Conservation (phyloP, 176 grass and related monocot genomes). For the Pharus latifolius region DNA sequence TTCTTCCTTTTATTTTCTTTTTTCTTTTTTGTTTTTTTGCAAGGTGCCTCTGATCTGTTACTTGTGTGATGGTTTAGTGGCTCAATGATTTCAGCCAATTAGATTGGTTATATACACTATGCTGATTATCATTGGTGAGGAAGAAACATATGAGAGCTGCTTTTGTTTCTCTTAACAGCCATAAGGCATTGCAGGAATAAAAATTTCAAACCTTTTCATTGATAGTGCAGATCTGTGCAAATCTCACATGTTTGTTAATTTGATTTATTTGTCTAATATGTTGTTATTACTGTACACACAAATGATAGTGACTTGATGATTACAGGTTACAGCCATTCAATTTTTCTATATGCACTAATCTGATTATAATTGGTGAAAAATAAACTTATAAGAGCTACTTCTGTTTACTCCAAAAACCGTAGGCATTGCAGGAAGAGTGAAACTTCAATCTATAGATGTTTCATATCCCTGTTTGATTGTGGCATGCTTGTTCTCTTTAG, state of each 20-base stretch:
- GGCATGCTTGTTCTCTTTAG: background rate
- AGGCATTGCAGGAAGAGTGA: no score
- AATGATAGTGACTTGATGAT: background rate
- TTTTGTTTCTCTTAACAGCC: background rate
- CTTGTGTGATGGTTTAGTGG: background rate
- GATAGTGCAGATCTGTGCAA: background rate
- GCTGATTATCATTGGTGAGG: slow-evolving; percentile 25
- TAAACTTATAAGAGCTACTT: no score
- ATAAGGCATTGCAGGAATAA: background rate
- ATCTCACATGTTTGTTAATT: background rate
- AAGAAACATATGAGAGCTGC: slow-evolving; percentile 10
- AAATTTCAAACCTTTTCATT: background rate
- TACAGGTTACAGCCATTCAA: background rate
- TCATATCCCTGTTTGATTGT: no score
- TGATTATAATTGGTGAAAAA: background rate
- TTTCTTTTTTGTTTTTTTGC: no score
- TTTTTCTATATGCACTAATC: slow-evolving; percentile 7
- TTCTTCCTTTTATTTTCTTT: background rate
- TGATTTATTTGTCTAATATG: background rate
- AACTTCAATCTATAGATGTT: no score
- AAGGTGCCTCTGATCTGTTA: no score
- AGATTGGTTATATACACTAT: slow-evolving; percentile 46
- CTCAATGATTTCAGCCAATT: slow-evolving; percentile 25
- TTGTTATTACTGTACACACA: no score
- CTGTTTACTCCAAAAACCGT: no score